phyloP scores from a whole-genome alignment of 2,329 filamentous ascomycete genomes.

The Cadophora sp. region DNA sequence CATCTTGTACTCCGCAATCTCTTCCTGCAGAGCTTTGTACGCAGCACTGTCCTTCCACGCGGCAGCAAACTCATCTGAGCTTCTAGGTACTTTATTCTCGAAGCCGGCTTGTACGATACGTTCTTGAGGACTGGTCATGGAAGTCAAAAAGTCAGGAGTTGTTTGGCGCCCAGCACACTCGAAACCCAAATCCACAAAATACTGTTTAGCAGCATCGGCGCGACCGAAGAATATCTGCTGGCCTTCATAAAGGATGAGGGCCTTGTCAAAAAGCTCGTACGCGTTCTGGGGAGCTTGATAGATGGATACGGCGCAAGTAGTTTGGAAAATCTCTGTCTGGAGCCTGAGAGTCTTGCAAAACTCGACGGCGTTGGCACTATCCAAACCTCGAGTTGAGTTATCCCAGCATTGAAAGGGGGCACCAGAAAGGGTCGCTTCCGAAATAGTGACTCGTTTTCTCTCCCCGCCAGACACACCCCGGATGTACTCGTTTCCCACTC shows the following conservation, averaged over 20 bases:
- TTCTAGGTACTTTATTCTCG: too few species aligned
- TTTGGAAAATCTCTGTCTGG: slow-evolving; percentile 51
- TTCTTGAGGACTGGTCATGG: too few species aligned
- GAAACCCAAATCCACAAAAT: too few species aligned
- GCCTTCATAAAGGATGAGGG: slow-evolving; percentile 64
- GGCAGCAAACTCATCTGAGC: too few species aligned
- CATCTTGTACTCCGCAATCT: slow-evolving; percentile 60
- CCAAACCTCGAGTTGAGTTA: slow-evolving; percentile 68
- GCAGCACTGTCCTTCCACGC: slow-evolving; percentile 55
- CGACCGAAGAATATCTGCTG: too few species aligned
- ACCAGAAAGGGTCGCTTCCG: slow-evolving; percentile 59
- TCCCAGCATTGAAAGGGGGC: slow-evolving; percentile 53
- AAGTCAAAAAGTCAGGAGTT: too few species aligned
- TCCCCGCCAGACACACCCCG: too few species aligned
- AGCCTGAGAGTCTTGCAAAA: slow-evolving; percentile 72
- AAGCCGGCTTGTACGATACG: too few species aligned
- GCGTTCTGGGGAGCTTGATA: slow-evolving; percentile 76
- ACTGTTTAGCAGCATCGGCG: too few species aligned
- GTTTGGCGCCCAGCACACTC: too few species aligned
- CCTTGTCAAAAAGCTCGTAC: slow-evolving; percentile 75
- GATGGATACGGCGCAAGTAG: slow-evolving; percentile 69
- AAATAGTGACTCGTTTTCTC: too few species aligned
- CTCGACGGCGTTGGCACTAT: slow-evolving; percentile 75
- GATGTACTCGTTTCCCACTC: too few species aligned
- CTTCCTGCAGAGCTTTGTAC: slow-evolving; percentile 52